Base-by-base conservation (phyloP, 2,329 filamentous ascomycete genomes). In the Torrubiella hemipterigena region DNA sequence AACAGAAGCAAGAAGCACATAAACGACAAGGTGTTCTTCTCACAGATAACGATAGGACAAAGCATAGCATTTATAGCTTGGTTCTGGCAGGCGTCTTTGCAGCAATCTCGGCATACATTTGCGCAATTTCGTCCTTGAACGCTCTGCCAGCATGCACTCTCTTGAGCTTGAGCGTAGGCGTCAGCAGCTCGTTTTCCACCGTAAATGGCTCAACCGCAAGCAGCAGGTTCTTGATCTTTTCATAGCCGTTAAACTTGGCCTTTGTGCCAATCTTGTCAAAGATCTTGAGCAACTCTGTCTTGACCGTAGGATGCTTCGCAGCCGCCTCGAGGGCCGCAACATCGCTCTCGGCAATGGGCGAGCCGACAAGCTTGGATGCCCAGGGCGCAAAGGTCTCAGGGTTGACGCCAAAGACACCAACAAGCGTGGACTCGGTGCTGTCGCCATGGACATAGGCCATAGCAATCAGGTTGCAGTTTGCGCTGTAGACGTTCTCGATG, bases 381-480 rank as follows among this genome's bases (percentile, higher is more conserved):
- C 81, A 95, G 0, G 73, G 65, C 3, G 86, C 81, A 54, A 96
- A 98, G 37, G 71, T 63, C 39, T 82, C 80, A 0, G 89, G 84
- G 48, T 93, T 81, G 27, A 98, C 68, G 35, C 86, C 91, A 38
- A 96, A 89, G 39, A 98, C 72, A 30, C 67, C 86, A 1, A 98
- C 86, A 8, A 96, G 67, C 50, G 70, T 76, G 1, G 82, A 77
- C 63, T 96, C 77, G 38, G 79, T 70, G 38, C 77, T 75, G 51
- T 96, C 89, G 24, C 91, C 91, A 58, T 98, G 89, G 17, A 96
- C 83, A 50, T 84, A 95, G 3, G 79, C 86, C 49, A 81, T 80
- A 15, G 77, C 72, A 17, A 96, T 61, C 44, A 87, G 77, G 41
- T 73, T 79, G 39, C 77, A 77, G 59, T 81, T 86, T 40, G 81